Percentiles rank a stretch among this genome's conserved stretches.
These are phyloP conservation scores for Solanum habrochaites DNA, from an alignment of 257 asterid genomes.

Conservation along the genomic window DNA sequence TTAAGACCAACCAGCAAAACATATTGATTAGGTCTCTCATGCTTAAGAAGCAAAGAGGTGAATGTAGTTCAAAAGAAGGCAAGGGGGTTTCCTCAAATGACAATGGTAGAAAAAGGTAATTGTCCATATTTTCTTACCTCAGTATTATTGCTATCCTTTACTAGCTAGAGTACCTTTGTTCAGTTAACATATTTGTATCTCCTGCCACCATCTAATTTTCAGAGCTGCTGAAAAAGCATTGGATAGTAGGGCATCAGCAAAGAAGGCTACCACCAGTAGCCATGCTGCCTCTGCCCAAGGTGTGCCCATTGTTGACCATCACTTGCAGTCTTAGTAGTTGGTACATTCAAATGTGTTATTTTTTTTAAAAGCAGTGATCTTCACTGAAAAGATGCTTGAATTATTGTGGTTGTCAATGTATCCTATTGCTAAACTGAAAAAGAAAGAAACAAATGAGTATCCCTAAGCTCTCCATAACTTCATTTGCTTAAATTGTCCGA, in stretches of 20 bases:
- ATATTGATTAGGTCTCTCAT: conserved; percentile 67
- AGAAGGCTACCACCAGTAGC: conserved; percentile 44
- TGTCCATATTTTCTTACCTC: not conserved
- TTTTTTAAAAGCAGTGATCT: not conserved
- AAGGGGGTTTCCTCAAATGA: conserved; percentile 27
- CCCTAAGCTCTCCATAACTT: not conserved
- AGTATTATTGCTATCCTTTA: not conserved
- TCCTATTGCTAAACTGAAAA: not conserved
- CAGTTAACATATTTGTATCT: not conserved
- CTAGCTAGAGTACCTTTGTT: not conserved
- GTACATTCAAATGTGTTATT: not conserved
- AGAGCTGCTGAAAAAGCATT: conserved; percentile 63
- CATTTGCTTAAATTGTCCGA: not conserved
- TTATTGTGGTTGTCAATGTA: not conserved
- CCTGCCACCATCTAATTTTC: conserved; percentile 5
- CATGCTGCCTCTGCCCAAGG: conserved; percentile 50
- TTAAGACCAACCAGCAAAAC: conserved; percentile 66
- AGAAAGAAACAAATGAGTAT: not conserved
- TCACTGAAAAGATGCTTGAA: not conserved
- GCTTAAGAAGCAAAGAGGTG: conserved; percentile 57
- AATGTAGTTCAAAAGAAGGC: conserved; percentile 40
- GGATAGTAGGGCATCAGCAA: conserved; percentile 58
- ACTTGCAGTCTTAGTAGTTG: not conserved
- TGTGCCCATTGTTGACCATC: conserved; percentile 1
- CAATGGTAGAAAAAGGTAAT: conserved; percentile 58